Evolutionary conservation across 495 filamentous ascomycete species (phyloP), one percentile per base, ranked within the genome.

Genomic region (Neurospora sp.): DNA sequence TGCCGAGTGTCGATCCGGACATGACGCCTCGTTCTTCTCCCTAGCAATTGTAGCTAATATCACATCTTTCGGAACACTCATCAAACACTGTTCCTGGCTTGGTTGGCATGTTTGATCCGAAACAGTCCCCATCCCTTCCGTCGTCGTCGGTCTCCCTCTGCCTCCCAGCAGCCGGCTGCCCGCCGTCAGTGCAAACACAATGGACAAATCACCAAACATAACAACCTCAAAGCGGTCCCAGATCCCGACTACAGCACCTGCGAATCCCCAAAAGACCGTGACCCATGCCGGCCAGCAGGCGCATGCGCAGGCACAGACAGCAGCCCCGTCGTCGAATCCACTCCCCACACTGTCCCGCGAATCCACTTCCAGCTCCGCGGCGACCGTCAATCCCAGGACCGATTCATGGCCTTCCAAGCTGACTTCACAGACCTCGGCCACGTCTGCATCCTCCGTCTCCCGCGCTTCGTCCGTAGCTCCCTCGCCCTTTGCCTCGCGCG

Each of bases 401-500:
- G 80, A 81, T 70, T 76, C 75, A 41, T 77, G 74, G 72, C 74
- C 76, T 22, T 75, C 79, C 68, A 80, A 77, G 74, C 69, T 76
- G 61, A 69, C 74, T 3, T 78, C 80, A 9, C 78, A 78, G 68
- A 68, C 77, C 18, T 76, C 78, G 37, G 71, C 80, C 84, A 73
- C 82, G 75, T 78, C 86, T 79, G 72, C 87, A 78, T 78, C 83
- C 73, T 61, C 53, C 22, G 53, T 61, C 53, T 61, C 53, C 53
- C 53, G 53, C 22, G 53, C 53, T 61, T 83, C 85, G 4, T 87
- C 86, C 22, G 76, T 83, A 40, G 82, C 82, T 22, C 81, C 82
- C 27, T 88, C 86, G 31, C 85, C 86, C 12, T 76, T 77, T 41
- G 74, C 83, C 37, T 88, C 86, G 20, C 80, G 86, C 76, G 86